These are phyloP conservation scores for Phialophora chinensis DNA, from an alignment of 2,329 filamentous ascomycete genomes.

Conservation along the genomic window DNA sequence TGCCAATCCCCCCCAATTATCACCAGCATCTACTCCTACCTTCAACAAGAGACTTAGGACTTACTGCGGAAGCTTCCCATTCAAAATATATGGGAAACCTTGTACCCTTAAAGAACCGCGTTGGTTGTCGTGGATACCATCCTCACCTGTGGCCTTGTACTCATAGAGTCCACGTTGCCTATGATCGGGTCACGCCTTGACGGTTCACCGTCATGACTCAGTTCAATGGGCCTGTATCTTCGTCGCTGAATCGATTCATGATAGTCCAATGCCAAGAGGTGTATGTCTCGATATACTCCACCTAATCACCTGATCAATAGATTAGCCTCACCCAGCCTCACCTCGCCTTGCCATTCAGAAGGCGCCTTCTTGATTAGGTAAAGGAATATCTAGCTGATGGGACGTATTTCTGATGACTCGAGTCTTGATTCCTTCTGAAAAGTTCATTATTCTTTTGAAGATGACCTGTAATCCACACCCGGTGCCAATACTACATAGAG, in stretches of 20 bases:
- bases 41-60: too few species aligned
- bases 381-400: neutral
- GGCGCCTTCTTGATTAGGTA: neutral
- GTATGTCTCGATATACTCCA: neutral
- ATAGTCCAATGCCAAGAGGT: neutral
- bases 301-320: neutral
- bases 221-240: neutral
- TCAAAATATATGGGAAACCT: too few species aligned
- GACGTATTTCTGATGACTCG: neutral
- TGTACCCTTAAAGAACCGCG: neutral
- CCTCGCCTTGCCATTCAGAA: neutral
- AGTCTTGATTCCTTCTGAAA: neutral
- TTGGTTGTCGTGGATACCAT: neutral
- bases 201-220: neutral
- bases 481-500: neutral
- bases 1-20: neutral
- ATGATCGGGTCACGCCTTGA: neutral
- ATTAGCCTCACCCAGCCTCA: neutral
- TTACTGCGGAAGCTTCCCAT: too few species aligned
- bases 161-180: neutral
- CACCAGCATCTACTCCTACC: neutral
- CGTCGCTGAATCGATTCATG: neutral
- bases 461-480: neutral
- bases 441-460: neutral
- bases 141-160: neutral